Evolutionary conservation across 2,329 filamentous ascomycete genomes (phyloP).

Genomic region (Karstenula rhodostoma): DNA sequence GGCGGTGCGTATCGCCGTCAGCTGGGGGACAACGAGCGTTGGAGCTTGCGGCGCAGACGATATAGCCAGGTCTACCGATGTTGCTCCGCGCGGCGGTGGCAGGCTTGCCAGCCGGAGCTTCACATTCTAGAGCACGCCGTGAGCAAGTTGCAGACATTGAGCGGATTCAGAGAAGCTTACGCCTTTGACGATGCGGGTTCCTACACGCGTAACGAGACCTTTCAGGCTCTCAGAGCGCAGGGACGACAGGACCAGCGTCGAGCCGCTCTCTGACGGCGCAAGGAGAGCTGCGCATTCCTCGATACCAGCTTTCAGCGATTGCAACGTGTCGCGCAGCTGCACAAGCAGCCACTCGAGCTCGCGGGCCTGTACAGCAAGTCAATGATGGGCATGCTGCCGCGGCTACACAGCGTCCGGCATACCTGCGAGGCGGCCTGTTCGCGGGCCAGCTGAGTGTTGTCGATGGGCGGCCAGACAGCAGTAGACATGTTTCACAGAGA

Average conservation of each 20-base stretch:
- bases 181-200: constrained; percentile 90
- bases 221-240: constrained; percentile 89
- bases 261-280: constrained; percentile 82
- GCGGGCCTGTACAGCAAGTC: constrained; percentile 50
- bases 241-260: constrained; percentile 88
- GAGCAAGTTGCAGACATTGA: constrained; percentile 11
- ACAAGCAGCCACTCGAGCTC: constrained; percentile 72
- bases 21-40: constrained; percentile 70
- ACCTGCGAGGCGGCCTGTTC: constrained; percentile 64
- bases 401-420: constrained; percentile 4
- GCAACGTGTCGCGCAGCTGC: constrained; percentile 68
- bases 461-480: constrained; percentile 67
- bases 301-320: constrained; percentile 72
- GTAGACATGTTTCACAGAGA: constrained; percentile 61
- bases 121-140: constrained; percentile 65
- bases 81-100: constrained; percentile 60
- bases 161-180: constrained; percentile 58
- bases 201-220: constrained; percentile 88
- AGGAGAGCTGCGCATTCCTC: constrained; percentile 90
- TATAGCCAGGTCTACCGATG: constrained; percentile 61
- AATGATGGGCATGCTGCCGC: background rate
- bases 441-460: constrained; percentile 58
- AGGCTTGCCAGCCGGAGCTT: constrained; percentile 79
- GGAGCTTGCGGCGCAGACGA: constrained; percentile 63
- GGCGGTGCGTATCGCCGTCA: constrained; percentile 75